Evolutionary conservation across 2,329 filamentous ascomycete species (phyloP).

Genomic region (Venturia carpophila): DNA sequence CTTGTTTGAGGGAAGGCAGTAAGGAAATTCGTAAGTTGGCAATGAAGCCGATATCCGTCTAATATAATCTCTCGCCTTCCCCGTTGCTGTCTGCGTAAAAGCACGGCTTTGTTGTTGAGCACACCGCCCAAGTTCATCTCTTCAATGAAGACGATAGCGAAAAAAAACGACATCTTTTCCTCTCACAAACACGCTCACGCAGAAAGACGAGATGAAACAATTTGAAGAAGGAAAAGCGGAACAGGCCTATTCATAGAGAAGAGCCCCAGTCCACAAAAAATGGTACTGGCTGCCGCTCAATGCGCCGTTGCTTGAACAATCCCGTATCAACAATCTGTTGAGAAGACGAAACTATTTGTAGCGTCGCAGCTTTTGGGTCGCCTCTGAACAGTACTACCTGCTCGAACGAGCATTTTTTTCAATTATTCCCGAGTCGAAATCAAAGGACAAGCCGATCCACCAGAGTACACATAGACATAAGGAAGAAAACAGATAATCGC

Average conservation of each 20-base stretch:
- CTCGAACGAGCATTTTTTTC: background rate
- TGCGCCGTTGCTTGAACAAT: background rate
- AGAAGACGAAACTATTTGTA: background rate
- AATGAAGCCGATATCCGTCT: constrained; percentile 9
- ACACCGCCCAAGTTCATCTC: background rate
- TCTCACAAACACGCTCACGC: background rate
- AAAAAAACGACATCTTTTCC: background rate
- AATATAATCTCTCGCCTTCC: constrained; percentile 1
- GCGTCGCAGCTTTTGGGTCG: background rate
- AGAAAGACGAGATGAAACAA: background rate
- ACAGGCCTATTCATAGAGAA: background rate
- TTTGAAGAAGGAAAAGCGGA: background rate
- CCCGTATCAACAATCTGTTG: background rate
- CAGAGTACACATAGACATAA: background rate
- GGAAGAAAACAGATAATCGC: constrained; percentile 4
- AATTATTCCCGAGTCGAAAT: background rate
- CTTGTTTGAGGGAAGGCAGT: background rate
- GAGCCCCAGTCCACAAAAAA: background rate
- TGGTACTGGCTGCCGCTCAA: background rate
- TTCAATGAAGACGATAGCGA: background rate
- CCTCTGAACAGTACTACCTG: background rate
- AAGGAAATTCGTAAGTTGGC: constrained; percentile 8
- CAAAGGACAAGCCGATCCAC: background rate
- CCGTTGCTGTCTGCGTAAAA: background rate
- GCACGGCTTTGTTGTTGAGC: background rate